Base-by-base conservation (phyloP, 179 eudicot species). In the Patellifolia procumbens region DNA sequence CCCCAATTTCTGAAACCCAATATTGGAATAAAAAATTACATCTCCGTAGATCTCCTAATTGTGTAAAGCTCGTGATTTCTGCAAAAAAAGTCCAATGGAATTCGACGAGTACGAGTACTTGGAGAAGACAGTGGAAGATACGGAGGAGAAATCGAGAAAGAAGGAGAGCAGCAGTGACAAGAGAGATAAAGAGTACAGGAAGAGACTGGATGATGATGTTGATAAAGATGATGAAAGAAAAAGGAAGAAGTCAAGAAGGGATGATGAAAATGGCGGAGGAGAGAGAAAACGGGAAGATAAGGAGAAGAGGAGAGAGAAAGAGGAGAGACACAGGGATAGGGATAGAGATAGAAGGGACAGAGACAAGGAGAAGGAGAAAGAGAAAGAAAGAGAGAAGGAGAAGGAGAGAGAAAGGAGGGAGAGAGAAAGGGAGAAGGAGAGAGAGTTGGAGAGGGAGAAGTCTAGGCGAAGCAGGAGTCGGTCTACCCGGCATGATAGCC, bases 41-140 rank as follows among this genome's bases (percentile, higher is more conserved):
- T n/a, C n/a, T n/a, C 12, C 32, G 37, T 15, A 7, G 16, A 59
- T 59, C 24, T 11, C 19, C 4, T 4, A 1, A 64, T 35, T 15
- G 0, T 9, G 7, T 35, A 13, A 22, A 39, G 5, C 42, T 67
- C 52, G 1, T 26, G 2, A 20, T 67, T 45, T 65, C 49, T 60
- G 2, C n/a, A 2, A 43, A 26, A 37, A 72, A 70, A 61, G 71
- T 83, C 73, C 77, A 70, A 93, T 89, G 98, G 97, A 91, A 24
- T 93, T 95, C 88, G 97, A 95, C 88, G 99, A 93, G 91, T 95
- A 95, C 83, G 97, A 95, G 56, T 93, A 95, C 64, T 74, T 95
- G 52, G 99, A 93, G 89, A 93, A 93, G 56, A 75, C 97, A 8
- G 98, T 91, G 42, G 97, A 89, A 35, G 93, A 86, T n/a, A 66